Evolutionary conservation across 306 rosid genomes (phyloP).

Genomic region (Begonia peltatifolia): DNA sequence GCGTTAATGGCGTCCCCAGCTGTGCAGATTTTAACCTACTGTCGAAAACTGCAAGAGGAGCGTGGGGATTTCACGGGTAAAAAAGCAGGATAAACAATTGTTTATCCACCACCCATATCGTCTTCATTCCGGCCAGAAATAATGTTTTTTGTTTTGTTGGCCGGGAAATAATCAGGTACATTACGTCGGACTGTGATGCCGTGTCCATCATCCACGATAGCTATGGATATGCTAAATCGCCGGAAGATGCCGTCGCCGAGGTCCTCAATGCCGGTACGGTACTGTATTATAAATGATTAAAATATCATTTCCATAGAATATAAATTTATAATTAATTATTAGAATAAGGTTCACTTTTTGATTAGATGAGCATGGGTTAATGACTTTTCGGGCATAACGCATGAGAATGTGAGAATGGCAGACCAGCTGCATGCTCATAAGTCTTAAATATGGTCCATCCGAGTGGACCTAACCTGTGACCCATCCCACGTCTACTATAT

Average conservation of each 20-base stretch:
- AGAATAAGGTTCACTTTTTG: no score
- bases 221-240: slow-evolving; percentile 41
- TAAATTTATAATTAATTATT: no score
- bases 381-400: no score
- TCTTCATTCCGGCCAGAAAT: not conserved
- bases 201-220: slow-evolving; percentile 39
- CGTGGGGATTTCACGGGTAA: slow-evolving; percentile 80
- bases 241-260: slow-evolving; percentile 73
- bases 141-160: not conserved
- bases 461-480: not conserved
- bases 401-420: no score
- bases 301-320: no score
- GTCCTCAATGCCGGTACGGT: slow-evolving; percentile 64
- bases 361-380: no score
- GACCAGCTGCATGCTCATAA: no score
- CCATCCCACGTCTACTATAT: no score
- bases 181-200: slow-evolving; percentile 83
- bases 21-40: slow-evolving; percentile 69
- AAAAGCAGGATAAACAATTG: no score
- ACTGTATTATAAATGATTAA: no score
- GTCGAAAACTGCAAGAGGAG: slow-evolving; percentile 35
- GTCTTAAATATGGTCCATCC: no score
- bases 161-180: slow-evolving; percentile 33
- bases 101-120: not conserved
- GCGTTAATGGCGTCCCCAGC: slow-evolving; percentile 76